A percentile compares a stretch with the other conserved stretches of the same genome.
Conservation (phyloP, 2,329 filamentous ascomycete genomes). For the Helotiales sp. region DNA sequence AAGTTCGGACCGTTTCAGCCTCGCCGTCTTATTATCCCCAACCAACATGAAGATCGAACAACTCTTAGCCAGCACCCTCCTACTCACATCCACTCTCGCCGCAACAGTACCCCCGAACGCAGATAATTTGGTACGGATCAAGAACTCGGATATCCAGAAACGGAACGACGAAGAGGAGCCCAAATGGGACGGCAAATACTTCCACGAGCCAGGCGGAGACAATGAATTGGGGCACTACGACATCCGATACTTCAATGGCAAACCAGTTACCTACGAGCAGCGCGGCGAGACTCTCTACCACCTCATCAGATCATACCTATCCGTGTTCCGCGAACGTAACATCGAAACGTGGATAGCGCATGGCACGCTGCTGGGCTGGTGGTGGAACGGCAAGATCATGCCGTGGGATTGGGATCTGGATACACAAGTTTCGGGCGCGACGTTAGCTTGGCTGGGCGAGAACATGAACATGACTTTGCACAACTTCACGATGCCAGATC, state of each 20-base stretch:
- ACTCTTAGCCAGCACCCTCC: constrained; percentile 25
- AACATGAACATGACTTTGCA: constrained; percentile 70
- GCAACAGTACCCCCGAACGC: constrained; percentile 10
- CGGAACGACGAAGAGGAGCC: not conserved
- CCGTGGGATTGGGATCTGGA: constrained; percentile 88
- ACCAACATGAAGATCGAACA: constrained; percentile 27
- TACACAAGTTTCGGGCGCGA: constrained; percentile 73
- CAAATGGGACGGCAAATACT: constrained; percentile 34
- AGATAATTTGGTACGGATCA: constrained; percentile 1
- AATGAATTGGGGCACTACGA: constrained; percentile 75
- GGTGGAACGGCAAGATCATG: constrained; percentile 81
- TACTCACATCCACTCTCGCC: constrained; percentile 21
- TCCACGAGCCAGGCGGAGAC: constrained; percentile 62
- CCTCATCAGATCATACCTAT: constrained; percentile 76
- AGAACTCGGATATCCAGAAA: not conserved
- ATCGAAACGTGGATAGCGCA: constrained; percentile 88
- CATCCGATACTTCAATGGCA: constrained; percentile 66
- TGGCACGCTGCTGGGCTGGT: constrained; percentile 84
- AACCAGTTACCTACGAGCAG: constrained; percentile 67
- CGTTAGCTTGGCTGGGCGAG: constrained; percentile 67
- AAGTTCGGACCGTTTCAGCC: not conserved
- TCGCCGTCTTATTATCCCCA: not conserved
- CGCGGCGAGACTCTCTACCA: constrained; percentile 69
- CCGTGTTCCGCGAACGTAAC: constrained; percentile 64
- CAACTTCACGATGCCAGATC: constrained; percentile 46